Conservation (phyloP, 2,329 filamentous ascomycete species). For the Arthrobotrys musiformis region DNA sequence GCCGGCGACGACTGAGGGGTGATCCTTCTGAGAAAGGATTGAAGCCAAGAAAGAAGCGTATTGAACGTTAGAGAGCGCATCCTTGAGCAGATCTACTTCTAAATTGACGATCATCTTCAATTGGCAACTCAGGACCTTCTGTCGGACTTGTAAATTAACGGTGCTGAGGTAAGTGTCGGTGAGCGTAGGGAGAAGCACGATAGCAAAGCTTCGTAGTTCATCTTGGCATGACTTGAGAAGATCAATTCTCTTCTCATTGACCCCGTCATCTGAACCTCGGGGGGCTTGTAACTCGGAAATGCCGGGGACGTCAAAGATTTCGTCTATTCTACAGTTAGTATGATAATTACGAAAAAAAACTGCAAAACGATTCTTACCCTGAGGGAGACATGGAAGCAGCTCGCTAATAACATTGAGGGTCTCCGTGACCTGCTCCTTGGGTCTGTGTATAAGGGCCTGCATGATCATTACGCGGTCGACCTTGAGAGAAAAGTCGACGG, state of each 20-base stretch:
- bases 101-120: slow-evolving; percentile 97
- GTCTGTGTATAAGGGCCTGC: slow-evolving; percentile 96
- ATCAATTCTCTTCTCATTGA: slow-evolving; percentile 83
- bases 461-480: slow-evolving; percentile 97
- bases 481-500: slow-evolving; percentile 81
- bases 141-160: slow-evolving; percentile 90
- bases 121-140: slow-evolving; percentile 95
- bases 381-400: slow-evolving; percentile 79
- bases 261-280: slow-evolving; percentile 64
- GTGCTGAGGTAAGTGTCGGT: slow-evolving; percentile 98
- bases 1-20: slow-evolving; percentile 83
- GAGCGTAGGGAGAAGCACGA: slow-evolving; percentile 91
- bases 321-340: slow-evolving; percentile 63
- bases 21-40: slow-evolving; percentile 94
- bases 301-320: slow-evolving; percentile 64
- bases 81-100: slow-evolving; percentile 83
- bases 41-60: slow-evolving; percentile 96
- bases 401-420: slow-evolving; percentile 98
- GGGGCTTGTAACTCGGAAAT: slow-evolving; percentile 60
- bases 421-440: slow-evolving; percentile 94
- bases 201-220: slow-evolving; percentile 88
- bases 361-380: slow-evolving; percentile 64
- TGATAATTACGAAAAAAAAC: slow-evolving; percentile 33
- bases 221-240: slow-evolving; percentile 83
- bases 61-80: slow-evolving; percentile 85